Conservation (phyloP, 805 yeast species). For the Candida loeiensis region DNA sequence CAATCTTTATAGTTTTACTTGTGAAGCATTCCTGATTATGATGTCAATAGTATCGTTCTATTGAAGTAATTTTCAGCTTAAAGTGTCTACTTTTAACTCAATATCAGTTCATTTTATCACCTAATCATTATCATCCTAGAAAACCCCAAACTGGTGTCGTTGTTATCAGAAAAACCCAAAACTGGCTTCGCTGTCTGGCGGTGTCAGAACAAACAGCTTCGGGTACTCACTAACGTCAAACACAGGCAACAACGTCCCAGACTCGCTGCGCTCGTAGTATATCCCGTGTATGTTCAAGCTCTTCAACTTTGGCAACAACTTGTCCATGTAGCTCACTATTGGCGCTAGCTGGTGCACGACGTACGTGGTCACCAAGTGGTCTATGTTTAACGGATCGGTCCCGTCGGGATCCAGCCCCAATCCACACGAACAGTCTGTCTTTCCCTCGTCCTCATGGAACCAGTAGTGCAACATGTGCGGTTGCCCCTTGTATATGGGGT, state of each 20-base stretch:
- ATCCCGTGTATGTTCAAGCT: conserved; percentile 35
- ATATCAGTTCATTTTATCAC: too few relatives aligned
- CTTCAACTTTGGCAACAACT: conserved; percentile 24
- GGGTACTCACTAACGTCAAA: conserved; percentile 30
- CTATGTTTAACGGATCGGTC: conserved; percentile 20
- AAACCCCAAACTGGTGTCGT: too few relatives aligned
- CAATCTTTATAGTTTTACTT: too few relatives aligned
- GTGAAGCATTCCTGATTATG: too few relatives aligned
- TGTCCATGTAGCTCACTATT: conserved; percentile 23
- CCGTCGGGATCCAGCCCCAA: conserved; percentile 25
- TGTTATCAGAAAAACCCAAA: conserved; percentile 1
- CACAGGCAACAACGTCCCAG: conserved; percentile 19
- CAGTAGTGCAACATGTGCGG: conserved; percentile 32
- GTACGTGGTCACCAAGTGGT: conserved; percentile 32
- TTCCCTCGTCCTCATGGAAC: conserved; percentile 19
- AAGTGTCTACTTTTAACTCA: too few relatives aligned
- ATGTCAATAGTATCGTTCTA: too few relatives aligned
- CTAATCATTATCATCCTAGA: too few relatives aligned
- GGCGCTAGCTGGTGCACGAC: conserved; percentile 34
- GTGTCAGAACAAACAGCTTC: conserved; percentile 12
- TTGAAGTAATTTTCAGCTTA: too few relatives aligned
- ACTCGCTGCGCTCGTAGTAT: conserved; percentile 20
- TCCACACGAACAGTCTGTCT: conserved; percentile 20
- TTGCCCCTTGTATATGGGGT: conserved; percentile 34
- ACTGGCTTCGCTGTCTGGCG: neutral